These are phyloP conservation scores for Flaveria robusta DNA, from an alignment of 129 eudicot genomes.

Conservation along the genomic window DNA sequence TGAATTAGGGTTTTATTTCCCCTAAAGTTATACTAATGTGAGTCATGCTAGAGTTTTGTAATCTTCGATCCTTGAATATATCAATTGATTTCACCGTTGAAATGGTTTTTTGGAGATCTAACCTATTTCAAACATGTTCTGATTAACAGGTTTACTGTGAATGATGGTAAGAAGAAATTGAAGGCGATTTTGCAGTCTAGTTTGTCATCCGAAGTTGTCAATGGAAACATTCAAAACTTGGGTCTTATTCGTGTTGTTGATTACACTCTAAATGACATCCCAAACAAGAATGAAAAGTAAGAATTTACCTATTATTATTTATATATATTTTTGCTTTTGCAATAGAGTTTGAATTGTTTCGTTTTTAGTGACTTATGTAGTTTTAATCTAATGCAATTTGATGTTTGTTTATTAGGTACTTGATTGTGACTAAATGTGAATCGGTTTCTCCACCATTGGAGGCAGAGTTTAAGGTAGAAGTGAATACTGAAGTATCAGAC, in stretches of 20 bases:
- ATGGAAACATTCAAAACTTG: constrained; percentile 80
- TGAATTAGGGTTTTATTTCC: neutral
- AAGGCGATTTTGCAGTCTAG: constrained; percentile 69
- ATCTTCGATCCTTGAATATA: no score
- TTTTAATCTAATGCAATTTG: neutral
- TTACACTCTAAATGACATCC: constrained; percentile 88
- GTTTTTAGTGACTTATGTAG: neutral
- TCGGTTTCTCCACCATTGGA: constrained; percentile 82
- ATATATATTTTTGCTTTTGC: neutral
- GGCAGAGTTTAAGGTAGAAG: constrained; percentile 52
- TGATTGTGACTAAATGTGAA: constrained; percentile 81
- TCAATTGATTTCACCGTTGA: no score
- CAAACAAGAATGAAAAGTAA: constrained; percentile 81
- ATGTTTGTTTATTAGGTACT: constrained; percentile 49
- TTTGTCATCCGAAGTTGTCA: constrained; percentile 61
- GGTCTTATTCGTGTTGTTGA: constrained; percentile 75
- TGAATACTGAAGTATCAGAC: constrained; percentile 44
- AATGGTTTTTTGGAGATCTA: no score
- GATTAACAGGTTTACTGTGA: constrained; percentile 65
- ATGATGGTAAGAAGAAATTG: constrained; percentile 85
- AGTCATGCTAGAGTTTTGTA: neutral
- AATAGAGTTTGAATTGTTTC: neutral
- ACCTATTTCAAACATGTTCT: no score
- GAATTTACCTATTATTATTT: neutral
- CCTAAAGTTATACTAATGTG: neutral